A percentile compares a stretch with the other conserved stretches of the same genome.
These are phyloP conservation scores for Aspergillus flavus DNA, from an alignment of 2,329 filamentous ascomycete species.

Conservation along the genomic window DNA sequence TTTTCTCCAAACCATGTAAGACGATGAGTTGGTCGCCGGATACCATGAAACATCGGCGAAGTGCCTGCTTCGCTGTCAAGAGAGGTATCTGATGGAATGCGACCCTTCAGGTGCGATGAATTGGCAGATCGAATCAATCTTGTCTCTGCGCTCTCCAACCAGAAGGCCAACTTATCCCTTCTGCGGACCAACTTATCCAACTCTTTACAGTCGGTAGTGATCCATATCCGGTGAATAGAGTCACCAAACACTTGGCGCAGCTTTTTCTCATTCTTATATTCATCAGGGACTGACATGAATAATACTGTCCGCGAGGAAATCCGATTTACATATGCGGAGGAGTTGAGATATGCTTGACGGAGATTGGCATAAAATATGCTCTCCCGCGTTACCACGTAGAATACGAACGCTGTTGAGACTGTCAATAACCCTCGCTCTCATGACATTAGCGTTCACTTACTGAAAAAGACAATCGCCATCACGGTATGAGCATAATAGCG, in stretches of 20 bases:
- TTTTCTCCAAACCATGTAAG: slow-evolving; percentile 74
- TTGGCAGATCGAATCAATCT: slow-evolving; percentile 80
- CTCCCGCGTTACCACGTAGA: slow-evolving; percentile 84
- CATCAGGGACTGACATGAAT: slow-evolving; percentile 78
- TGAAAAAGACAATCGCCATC: slow-evolving; percentile 78
- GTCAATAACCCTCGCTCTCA: slow-evolving; percentile 14
- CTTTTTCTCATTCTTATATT: slow-evolving; percentile 73
- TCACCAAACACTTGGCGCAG: slow-evolving; percentile 79
- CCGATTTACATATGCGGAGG: slow-evolving; percentile 77
- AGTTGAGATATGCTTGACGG: slow-evolving; percentile 86
- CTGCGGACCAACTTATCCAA: slow-evolving; percentile 78
- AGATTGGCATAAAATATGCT: slow-evolving; percentile 89
- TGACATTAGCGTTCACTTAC: slow-evolving; percentile 33
- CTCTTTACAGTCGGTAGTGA: slow-evolving; percentile 73
- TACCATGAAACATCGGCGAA: slow-evolving; percentile 30
- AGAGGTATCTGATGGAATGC: slow-evolving; percentile 24
- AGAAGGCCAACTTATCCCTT: slow-evolving; percentile 74
- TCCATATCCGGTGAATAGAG: slow-evolving; percentile 80
- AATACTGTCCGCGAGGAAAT: slow-evolving; percentile 88
- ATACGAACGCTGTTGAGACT: slow-evolving; percentile 65
- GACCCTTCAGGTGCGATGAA: slow-evolving; percentile 62
- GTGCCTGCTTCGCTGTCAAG: slow-evolving; percentile 31
- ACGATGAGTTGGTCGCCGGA: slow-evolving; percentile 72
- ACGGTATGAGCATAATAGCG: slow-evolving; percentile 79
- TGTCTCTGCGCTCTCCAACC: slow-evolving; percentile 84